These are phyloP conservation scores for Pichia nakasei DNA, from an alignment of 805 yeast genomes.

Conservation along the genomic window DNA sequence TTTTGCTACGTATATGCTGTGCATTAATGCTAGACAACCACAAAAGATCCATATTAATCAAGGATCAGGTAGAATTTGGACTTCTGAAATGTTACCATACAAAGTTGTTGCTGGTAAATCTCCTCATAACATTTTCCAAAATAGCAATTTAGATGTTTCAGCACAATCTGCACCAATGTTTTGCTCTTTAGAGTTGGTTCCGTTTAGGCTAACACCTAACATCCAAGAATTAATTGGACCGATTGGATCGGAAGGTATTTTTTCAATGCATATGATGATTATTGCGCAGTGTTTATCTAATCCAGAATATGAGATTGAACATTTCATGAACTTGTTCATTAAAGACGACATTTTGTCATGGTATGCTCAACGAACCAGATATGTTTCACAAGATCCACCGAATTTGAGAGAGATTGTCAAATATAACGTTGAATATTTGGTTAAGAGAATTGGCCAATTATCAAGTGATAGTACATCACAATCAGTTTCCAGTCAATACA, in stretches of 20 bases:
- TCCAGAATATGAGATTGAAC: conserved; percentile 87
- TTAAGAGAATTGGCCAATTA: conserved; percentile 69
- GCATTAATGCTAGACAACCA: conserved; percentile 87
- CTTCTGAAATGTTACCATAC: conserved; percentile 92
- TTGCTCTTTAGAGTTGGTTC: conserved; percentile 87
- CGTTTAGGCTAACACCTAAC: conserved; percentile 94
- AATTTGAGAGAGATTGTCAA: conserved; percentile 81
- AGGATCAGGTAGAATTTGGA: conserved; percentile 82
- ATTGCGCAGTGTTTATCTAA: conserved; percentile 85
- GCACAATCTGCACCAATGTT: conserved; percentile 69
- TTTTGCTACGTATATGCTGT: conserved; percentile 89
- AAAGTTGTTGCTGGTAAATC: conserved; percentile 51
- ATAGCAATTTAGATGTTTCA: conserved; percentile 38
- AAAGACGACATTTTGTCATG: conserved; percentile 93
- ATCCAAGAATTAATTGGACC: conserved; percentile 91
- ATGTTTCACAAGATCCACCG: conserved; percentile 65
- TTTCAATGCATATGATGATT: conserved; percentile 73
- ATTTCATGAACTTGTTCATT: conserved; percentile 85
- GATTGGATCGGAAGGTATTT: conserved; percentile 84
- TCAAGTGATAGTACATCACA: conserved; percentile 48
- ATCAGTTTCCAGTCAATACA: conserved; percentile 78
- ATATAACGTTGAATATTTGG: conserved; percentile 77
- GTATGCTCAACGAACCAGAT: conserved; percentile 82
- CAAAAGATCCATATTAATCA: conserved; percentile 81
- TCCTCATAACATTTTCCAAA: conserved; percentile 32